Percentiles rank a stretch among this genome's conserved stretches.
These are phyloP conservation scores for Kondoa malvinella DNA, from an alignment of 768 basidiomycete genomes.

Conservation along the genomic window DNA sequence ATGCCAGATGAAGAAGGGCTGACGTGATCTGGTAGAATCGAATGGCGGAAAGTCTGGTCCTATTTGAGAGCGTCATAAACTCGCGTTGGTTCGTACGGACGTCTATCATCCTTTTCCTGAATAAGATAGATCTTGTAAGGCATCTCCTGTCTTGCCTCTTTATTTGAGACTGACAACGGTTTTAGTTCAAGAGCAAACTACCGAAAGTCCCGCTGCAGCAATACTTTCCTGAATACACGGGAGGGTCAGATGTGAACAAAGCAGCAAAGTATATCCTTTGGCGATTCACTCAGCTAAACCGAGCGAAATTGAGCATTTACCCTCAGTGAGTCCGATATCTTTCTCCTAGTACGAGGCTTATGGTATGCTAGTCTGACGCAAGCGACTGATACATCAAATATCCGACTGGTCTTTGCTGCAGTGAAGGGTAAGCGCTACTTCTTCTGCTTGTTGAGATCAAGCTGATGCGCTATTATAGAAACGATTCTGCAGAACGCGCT, in stretches of 20 bases:
- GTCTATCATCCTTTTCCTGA: conserved; percentile 50
- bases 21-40: conserved; percentile 42
- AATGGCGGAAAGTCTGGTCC: conserved; percentile 54
- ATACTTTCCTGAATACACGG: conserved; percentile 37
- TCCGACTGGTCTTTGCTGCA: conserved; percentile 31
- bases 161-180: conserved; percentile 29
- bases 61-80: conserved; percentile 64
- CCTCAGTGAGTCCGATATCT: conserved; percentile 49
- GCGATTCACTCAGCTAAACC: conserved; percentile 72
- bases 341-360: background rate
- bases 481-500: conserved; percentile 81
- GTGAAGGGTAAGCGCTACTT: conserved; percentile 38
- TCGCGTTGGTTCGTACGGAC: conserved; percentile 53
- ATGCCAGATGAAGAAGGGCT: background rate
- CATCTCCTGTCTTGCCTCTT: background rate
- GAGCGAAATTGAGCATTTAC: conserved; percentile 50
- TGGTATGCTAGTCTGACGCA: conserved; percentile 49
- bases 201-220: conserved; percentile 41
- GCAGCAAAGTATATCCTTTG: conserved; percentile 53
- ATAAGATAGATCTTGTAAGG: conserved; percentile 49
- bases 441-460: conserved; percentile 68
- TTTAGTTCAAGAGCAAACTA: conserved; percentile 56
- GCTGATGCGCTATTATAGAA: conserved; percentile 34
- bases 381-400: conserved; percentile 74
- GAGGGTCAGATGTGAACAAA: conserved; percentile 36